Base-by-base conservation (phyloP, 768 basidiomycete species). In the Russula sp. region DNA sequence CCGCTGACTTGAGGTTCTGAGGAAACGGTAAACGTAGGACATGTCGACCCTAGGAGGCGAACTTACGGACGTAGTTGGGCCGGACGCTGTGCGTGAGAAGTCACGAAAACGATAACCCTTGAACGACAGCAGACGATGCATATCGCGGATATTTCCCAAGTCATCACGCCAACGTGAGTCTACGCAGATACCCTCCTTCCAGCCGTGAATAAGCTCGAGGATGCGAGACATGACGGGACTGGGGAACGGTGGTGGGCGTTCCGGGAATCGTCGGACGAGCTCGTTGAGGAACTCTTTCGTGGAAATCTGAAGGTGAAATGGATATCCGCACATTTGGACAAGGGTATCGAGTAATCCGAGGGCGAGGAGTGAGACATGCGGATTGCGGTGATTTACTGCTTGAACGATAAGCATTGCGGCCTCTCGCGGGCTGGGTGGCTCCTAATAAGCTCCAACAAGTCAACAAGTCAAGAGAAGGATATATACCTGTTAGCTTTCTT, bases 261-360 rank as follows among this genome's bases (percentile, higher is more conserved):
- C 97, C 7, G 97, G 97, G 73, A 99, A 98, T 67, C 95, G 85
- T 52, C 96, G 86, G 29, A 99, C 97, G 71, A 99, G 87, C 72
- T 98, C 97, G 75, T 99, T 99, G 18, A 98, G 79, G 71, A 98
- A 99, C 70, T 98, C 97, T 71, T 99, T 98, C 45, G 96, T 98
- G 18, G 89, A 80, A 68, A 98, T 90, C 73, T 99, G 97, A 25
- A 99, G 86, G 72, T 98, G 97, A 60, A 99, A 89, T 0, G 96
- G 87, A 75, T 99, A 99, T 73, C 97, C 97, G 71, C 96, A 98
- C 43, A 90, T 87, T 71, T 94, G 90, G 48, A 98, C 88, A 53
- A 99, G 86, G 14, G 90, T 93, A 73, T 94, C 90, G 65, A 98
- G 85, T 5, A 96, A 83, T 6, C 88, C 77, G 11, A 98, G 82